Percentiles rank a stretch among this genome's conserved stretches.
phyloP scores from a whole-genome alignment of 805 yeast genomes.

The Suhomyces prunicola region DNA sequence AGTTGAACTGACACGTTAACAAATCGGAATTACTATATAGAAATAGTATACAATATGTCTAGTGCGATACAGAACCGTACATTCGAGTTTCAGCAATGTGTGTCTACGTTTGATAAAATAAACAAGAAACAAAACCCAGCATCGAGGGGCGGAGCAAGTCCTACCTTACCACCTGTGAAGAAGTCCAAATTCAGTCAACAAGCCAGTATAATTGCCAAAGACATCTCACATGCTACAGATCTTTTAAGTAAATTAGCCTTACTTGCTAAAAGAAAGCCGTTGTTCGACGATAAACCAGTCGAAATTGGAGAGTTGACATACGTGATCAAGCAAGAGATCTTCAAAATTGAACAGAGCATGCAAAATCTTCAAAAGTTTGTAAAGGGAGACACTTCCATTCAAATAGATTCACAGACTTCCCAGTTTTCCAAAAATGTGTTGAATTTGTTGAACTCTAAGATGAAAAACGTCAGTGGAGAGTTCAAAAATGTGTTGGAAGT shows the following conservation, averaged over 20 bases:
- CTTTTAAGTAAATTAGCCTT: slow-evolving; percentile 75
- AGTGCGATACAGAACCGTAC: slow-evolving; percentile 73
- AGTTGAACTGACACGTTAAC: neutral
- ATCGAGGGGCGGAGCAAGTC: slow-evolving; percentile 4
- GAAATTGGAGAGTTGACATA: slow-evolving; percentile 91
- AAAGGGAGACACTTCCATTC: slow-evolving; percentile 41
- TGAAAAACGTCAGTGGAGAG: slow-evolving; percentile 88
- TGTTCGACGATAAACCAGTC: slow-evolving; percentile 90
- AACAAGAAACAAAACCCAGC: slow-evolving; percentile 37
- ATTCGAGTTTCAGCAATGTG: slow-evolving; percentile 89
- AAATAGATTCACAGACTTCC: slow-evolving; percentile 57
- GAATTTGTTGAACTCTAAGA: slow-evolving; percentile 79
- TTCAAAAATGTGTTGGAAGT: slow-evolving; percentile 86
- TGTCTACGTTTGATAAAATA: slow-evolving; percentile 65
- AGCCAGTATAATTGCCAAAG: slow-evolving; percentile 84
- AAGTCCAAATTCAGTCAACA: slow-evolving; percentile 46
- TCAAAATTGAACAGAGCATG: slow-evolving; percentile 70
- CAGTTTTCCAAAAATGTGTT: slow-evolving; percentile 85
- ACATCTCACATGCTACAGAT: slow-evolving; percentile 81
- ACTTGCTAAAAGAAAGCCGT: slow-evolving; percentile 83
- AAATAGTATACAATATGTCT: slow-evolving; percentile 8
- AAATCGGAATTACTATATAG: neutral
- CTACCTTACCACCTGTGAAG: slow-evolving; percentile 16
- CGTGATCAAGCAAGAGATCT: slow-evolving; percentile 81
- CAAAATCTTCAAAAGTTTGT: slow-evolving; percentile 57